Evolutionary conservation across 305 asterid genomes (phyloP), one percentile per base, ranked within the genome.

Genomic region (Fraxinus ornus): DNA sequence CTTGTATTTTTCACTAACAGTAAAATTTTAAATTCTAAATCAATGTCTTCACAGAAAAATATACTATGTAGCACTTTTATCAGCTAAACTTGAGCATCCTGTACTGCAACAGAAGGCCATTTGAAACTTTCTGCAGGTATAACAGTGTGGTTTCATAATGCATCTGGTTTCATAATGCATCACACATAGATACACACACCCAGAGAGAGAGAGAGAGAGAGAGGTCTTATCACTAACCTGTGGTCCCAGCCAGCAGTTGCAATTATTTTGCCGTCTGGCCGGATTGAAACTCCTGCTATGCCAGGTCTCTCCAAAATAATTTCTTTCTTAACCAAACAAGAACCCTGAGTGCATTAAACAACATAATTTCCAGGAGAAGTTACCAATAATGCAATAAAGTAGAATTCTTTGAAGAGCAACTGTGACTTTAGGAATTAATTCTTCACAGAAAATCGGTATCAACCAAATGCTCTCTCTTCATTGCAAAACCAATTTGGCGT

Each of bases 211-310:
- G 33, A 30, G 1, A 47, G 24, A n/a, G 66, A 7, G 26, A 5
- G 12, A 8, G 24, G 71, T 60, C 28, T 62, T 21, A 57, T 13
- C 22, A 26, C 87, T 78, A 36, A 89, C 92, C 92, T 81, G 84
- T 92, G 92, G 91, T 95, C 98, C 99, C 98, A 95, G 12, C 98
- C 97, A 83, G 93, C 97, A 70, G 95, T 87, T n/a, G 97, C 98
- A 81, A 92, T 85, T 17, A 95, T 89, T 73, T 88, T 93, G 55
- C 90, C 87, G 78, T 95, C 99, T 5, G 93, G 88, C 60, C 97
- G 92, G 49, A 94, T 88, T 15, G 97, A 86, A 76, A 86, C 85
- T 52, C 92, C 95, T 24, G 93, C 91, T 41, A 91, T 81, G 57
- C 99, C 98, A 60, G 90, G 92, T 68, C 97, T 87, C 88, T 93